Base-by-base conservation (phyloP, 805 yeast species). In the Zygotorulaspora chibaensis region DNA sequence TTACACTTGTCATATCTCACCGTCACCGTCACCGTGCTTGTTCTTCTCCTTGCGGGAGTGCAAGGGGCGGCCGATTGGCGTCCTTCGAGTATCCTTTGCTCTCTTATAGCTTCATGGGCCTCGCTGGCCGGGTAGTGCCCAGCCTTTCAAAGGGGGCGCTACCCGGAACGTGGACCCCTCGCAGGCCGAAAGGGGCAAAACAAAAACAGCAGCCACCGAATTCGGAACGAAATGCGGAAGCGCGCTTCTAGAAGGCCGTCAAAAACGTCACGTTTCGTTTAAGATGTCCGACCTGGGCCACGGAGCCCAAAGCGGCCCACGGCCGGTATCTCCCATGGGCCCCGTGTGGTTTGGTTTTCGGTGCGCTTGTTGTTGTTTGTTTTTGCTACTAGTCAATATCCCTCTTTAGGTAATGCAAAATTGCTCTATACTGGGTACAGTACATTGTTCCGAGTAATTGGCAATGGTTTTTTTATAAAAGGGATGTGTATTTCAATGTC, bases 341-440 rank as follows among this genome's bases (percentile, higher is more conserved):
- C 25, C 25, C 25, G 25, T 20, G 25, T 7, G 25, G 25, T 20
- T 20, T 20, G 25, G 25, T 20, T 20, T 20, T 20, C 25, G 25
- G 25, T 20, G 25, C 25, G 25, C 25, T 33, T 33, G 16, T 33
- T 33, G 36, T 33, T 16, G 20, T 33, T 33, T 33, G 36, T 33
- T 33, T 33, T 33, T 33, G 36, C 36, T 33, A 33, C 36, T 16
- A 33, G 16, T 8, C 36, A 33, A 33, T 33, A 33, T 33, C 7
- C 36, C 36, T 11, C 20, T 13, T 33, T 33, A 20, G 36, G 36
- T 6, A 16, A 33, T 33, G 20, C 20, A 17, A 16, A n/a, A 33
- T 33, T 33, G 36, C 36, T 33, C 20, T 33, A 29, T 29, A 33
- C 36, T 17, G 36, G 25, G 18, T 33, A 33, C n/a, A 8, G 9